These are phyloP conservation scores for Linanthus parryae DNA, from an alignment of 148 eudicot genomes.

Conservation along the genomic window DNA sequence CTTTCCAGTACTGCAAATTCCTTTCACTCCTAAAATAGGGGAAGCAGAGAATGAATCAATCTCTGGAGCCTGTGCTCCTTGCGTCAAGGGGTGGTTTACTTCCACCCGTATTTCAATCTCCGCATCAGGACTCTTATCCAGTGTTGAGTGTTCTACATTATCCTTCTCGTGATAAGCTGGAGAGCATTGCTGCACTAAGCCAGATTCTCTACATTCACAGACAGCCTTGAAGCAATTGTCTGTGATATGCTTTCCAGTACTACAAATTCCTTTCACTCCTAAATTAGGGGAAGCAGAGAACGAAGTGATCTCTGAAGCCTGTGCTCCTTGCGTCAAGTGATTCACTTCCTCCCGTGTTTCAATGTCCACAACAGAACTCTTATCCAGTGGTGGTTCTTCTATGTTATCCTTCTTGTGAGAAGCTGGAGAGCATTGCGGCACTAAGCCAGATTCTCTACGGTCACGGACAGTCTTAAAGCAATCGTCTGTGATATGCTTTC, in stretches of 20 bases:
- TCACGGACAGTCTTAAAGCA: constrained; percentile 10
- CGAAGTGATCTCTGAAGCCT: too few species aligned
- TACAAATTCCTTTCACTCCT: constrained; percentile 14
- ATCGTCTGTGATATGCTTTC: constrained; percentile 1
- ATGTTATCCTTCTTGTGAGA: constrained; percentile 13
- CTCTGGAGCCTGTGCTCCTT: too few species aligned
- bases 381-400: constrained; percentile 14
- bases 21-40: too few species aligned
- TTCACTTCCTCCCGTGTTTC: constrained; percentile 11
- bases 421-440: constrained; percentile 6
- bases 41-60: too few species aligned
- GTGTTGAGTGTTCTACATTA: constrained; percentile 17
- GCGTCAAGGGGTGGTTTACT: constrained; percentile 11
- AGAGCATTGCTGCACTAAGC: constrained; percentile 8
- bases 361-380: constrained; percentile 15
- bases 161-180: constrained; percentile 7
- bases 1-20: constrained; percentile 5
- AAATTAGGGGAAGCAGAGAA: constrained; percentile 26
- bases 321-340: constrained; percentile 10
- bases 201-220: constrained; percentile 9
- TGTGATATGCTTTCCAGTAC: constrained; percentile 3
- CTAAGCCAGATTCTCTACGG: constrained; percentile 7
- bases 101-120: constrained; percentile 14
- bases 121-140: constrained; percentile 14
- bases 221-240: constrained; percentile 6